phyloP scores from a whole-genome alignment of 2,329 filamentous ascomycete genomes.

The Colletotrichum gigasporum region DNA sequence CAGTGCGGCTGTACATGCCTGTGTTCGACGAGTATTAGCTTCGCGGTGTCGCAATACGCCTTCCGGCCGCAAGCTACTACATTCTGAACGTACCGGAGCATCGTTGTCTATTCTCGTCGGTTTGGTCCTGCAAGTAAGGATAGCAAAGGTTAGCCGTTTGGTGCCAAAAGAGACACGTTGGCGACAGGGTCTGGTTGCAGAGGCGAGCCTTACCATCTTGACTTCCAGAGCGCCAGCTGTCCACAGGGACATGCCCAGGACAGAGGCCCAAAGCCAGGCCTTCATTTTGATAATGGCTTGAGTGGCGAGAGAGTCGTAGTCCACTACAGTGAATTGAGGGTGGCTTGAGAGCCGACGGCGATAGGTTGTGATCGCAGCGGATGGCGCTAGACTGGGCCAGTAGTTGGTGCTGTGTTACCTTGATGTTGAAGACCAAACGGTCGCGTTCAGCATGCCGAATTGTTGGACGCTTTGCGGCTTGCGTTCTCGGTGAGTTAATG shows the following conservation, averaged over 20 bases:
- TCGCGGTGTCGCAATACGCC: neutral
- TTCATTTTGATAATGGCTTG: slow-evolving; percentile 55
- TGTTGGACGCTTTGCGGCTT: neutral
- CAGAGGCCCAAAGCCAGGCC: slow-evolving; percentile 59
- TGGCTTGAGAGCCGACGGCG: neutral
- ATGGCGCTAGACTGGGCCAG: neutral
- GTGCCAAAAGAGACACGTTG: slow-evolving; percentile 17
- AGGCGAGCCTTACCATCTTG: slow-evolving; percentile 56
- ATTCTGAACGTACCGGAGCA: slow-evolving; percentile 71
- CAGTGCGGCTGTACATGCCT: slow-evolving; percentile 92
- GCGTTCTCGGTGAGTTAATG: neutral
- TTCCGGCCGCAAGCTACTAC: neutral
- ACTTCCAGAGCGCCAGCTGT: slow-evolving; percentile 67
- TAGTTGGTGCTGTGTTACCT: slow-evolving; percentile 5
- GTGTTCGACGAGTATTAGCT: slow-evolving; percentile 37
- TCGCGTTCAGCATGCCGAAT: slow-evolving; percentile 20
- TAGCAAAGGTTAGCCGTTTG: neutral
- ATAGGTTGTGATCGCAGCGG: neutral
- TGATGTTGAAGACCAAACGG: neutral
- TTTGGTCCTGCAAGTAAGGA: slow-evolving; percentile 69
- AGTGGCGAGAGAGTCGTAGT: no score
- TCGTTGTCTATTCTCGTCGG: slow-evolving; percentile 80
- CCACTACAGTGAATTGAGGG: no score
- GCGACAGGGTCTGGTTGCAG: slow-evolving; percentile 6
- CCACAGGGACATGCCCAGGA: slow-evolving; percentile 64